Evolutionary conservation across 139 green algal species (phyloP).

Genomic region (Pseudopediastrum boryanum): DNA sequence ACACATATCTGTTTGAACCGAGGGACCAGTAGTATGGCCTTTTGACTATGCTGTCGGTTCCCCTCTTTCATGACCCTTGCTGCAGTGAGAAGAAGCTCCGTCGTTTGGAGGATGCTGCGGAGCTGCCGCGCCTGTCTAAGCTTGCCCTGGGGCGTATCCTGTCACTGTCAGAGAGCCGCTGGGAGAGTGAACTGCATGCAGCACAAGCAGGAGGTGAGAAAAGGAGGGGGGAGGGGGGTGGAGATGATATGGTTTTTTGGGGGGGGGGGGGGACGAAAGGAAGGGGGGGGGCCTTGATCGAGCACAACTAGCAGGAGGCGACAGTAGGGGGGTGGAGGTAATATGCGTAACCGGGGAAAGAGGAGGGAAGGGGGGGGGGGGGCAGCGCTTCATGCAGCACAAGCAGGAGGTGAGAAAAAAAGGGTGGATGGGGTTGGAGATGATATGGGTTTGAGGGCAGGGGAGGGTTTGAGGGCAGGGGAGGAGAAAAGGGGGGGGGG

Average conservation of each 20-base stretch:
- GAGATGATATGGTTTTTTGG: background rate
- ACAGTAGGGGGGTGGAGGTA: no score
- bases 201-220: slow-evolving; percentile 8
- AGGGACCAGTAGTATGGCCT: no score
- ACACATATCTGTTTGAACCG: no score
- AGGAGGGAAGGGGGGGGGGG: background rate
- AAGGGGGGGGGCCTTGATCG: no score
- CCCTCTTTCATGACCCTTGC: background rate
- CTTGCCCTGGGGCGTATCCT: slow-evolving; percentile 30
- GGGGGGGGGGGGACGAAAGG: background rate
- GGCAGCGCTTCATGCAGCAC: no score
- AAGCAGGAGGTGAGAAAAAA: no score
- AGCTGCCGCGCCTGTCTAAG: background rate
- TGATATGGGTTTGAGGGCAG: background rate
- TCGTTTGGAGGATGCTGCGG: slow-evolving; percentile 22
- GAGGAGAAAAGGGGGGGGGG: no score
- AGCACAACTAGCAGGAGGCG: background rate
- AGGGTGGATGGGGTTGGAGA: no score
- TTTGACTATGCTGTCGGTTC: background rate
- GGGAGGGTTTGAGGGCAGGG: no score
- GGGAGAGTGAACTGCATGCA: slow-evolving; percentile 7
- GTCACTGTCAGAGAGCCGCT: slow-evolving; percentile 23
- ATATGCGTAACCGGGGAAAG: no score
- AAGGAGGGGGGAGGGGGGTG: no score
- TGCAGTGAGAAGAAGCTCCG: slow-evolving; percentile 44